phyloP scores from a whole-genome alignment of 495 filamentous ascomycete species.

The Peziza echinospora region DNA sequence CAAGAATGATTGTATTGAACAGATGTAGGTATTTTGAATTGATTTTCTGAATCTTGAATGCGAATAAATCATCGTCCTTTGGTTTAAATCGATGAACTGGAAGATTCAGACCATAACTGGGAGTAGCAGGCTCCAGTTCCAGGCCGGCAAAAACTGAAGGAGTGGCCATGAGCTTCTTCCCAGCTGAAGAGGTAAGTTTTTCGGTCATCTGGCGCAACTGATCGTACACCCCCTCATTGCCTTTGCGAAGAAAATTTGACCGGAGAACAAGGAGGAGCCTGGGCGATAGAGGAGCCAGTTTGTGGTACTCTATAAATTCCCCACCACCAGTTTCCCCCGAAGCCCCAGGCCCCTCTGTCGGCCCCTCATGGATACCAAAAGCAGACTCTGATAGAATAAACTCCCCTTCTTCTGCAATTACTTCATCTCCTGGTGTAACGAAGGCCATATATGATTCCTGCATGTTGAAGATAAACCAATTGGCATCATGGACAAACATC shows the following conservation, averaged over 20 bases:
- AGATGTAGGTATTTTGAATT: background rate
- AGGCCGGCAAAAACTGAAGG: conserved; percentile 7
- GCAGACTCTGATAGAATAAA: conserved; percentile 30
- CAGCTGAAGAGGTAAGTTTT: background rate
- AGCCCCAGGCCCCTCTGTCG: conserved; percentile 4
- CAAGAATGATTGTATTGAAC: conserved; percentile 3
- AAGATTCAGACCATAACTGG: background rate
- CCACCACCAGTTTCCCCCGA: background rate
- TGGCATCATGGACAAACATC: conserved; percentile 25
- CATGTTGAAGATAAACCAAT: conserved; percentile 24
- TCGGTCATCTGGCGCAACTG: conserved; percentile 1
- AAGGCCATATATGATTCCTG: conserved; percentile 26
- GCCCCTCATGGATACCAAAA: conserved; percentile 29
- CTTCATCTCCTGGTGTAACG: conserved; percentile 21
- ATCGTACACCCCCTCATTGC: conserved; percentile 2
- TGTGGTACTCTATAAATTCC: conserved; percentile 23
- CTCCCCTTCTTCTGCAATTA: too few relatives aligned
- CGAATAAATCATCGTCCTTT: conserved; percentile 2
- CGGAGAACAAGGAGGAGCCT: conserved; percentile 29
- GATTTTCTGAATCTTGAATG: conserved; percentile 3
- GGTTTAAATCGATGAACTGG: background rate
- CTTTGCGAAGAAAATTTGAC: conserved; percentile 14
- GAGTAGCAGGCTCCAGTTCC: background rate
- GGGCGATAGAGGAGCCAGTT: conserved; percentile 29
- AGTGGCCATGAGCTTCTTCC: conserved; percentile 1